Base-by-base conservation (phyloP, 768 basidiomycete species). In the Mycena vitilis region DNA sequence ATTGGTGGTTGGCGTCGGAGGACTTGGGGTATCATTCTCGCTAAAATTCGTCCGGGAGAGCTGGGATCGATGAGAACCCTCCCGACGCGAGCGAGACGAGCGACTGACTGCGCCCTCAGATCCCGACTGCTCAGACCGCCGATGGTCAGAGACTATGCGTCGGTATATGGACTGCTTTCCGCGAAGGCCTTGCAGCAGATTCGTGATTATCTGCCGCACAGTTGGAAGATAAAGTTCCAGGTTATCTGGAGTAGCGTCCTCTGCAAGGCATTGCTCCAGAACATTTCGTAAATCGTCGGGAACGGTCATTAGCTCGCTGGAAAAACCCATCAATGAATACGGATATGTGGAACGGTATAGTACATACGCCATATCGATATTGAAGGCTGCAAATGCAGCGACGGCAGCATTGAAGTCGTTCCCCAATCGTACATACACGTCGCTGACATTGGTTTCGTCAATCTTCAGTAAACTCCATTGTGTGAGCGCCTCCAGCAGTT, bases 341-440 rank as follows among this genome's bases (percentile, higher is more conserved):
- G n/a, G 60, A 52, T 40, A 63, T 47, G 69, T 60, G 34, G 71
- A 73, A 71, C 60, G 68, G 69, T 54, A 65, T 65, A 53, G 22
- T 22, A 87, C 95, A 78, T 79, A 98, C 97, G 86, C 83, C 93
- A 99, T 98, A 68, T 93, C 89, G 66, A 99, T 96, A 69, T 91
- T 89, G 72, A 91, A 95, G 15, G 86, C 83, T 3, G 87, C 86
- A 77, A 99, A 99, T 1, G 96, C 95, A 60, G 91, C 88, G 45
- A 96, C 94, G 12, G 96, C 96, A 18, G 89, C 88, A 76, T 98
- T 98, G 84, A 99, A 99, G 77, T 98, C 96, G 79, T 99, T 98
- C 25, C 98, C 98, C 25, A 99, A 85, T 62, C 90, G 89, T 61
- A 99, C 98, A 79, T 99, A 99, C 61, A 98, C 94, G 79, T 98